These are phyloP conservation scores for Trichoderma brevicompactum DNA, from an alignment of 2,329 filamentous ascomycete species.

Conservation along the genomic window DNA sequence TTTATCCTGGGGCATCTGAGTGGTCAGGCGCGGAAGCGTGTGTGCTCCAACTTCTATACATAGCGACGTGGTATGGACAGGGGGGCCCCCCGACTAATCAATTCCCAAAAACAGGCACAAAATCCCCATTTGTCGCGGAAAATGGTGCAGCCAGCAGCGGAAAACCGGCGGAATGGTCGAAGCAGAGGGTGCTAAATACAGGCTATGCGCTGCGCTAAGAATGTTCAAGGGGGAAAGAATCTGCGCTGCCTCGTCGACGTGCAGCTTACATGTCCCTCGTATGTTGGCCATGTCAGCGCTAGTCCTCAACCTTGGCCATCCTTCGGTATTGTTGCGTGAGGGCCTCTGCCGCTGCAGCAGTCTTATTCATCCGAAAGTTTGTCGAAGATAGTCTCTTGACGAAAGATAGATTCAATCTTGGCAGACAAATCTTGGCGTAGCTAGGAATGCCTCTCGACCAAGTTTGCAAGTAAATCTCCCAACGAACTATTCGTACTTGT, in stretches of 20 bases:
- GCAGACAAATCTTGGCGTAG: too few species aligned
- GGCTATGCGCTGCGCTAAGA: conserved; percentile 1
- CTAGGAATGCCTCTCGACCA: too few species aligned
- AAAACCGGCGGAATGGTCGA: conserved; percentile 17
- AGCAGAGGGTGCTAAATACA: not conserved
- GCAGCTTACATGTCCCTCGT: conserved; percentile 7
- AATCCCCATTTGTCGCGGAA: not conserved
- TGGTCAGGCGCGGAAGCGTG: not conserved
- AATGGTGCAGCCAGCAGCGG: conserved; percentile 3
- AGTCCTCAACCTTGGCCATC: not conserved
- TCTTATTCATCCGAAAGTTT: not conserved
- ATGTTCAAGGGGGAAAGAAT: conserved; percentile 3
- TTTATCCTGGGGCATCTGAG: conserved; percentile 3
- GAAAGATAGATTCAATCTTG: not conserved
- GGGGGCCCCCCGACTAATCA: conserved; percentile 12
- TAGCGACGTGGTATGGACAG: conserved; percentile 6
- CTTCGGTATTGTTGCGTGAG: conserved; percentile 4
- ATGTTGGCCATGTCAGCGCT: conserved; percentile 25
- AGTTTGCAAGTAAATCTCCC: not conserved
- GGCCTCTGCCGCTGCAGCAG: not conserved
- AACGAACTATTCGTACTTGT: not conserved
- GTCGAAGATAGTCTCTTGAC: not conserved
- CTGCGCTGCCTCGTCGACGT: conserved; percentile 3
- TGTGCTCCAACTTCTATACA: conserved; percentile 8
- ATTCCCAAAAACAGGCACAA: conserved; percentile 15